These are phyloP conservation scores for Brassica nigra DNA, from an alignment of 345 rosid species.

Conservation along the genomic window DNA sequence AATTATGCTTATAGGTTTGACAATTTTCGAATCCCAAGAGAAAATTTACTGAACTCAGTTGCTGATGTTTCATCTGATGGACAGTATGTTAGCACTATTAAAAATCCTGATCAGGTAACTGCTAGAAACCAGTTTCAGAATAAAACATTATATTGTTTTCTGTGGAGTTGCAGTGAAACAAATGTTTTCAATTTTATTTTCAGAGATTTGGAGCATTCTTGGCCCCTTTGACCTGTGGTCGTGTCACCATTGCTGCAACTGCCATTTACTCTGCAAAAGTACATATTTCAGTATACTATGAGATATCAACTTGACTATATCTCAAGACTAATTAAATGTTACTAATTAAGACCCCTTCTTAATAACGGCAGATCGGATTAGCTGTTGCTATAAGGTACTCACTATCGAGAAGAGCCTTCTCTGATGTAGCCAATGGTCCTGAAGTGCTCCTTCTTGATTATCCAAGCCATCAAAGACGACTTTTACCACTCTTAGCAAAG, in stretches of 20 bases:
- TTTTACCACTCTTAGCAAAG: slow-evolving; percentile 91
- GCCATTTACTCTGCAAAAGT: slow-evolving; percentile 77
- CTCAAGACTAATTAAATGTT: no score
- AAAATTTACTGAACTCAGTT: slow-evolving; percentile 84
- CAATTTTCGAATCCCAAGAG: slow-evolving; percentile 79
- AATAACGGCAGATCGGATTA: slow-evolving; percentile 60
- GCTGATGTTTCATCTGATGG: slow-evolving; percentile 94
- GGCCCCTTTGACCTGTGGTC: slow-evolving; percentile 92
- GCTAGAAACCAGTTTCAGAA: not conserved
- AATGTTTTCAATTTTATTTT: slow-evolving; percentile 13
- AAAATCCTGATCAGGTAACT: slow-evolving; percentile 84
- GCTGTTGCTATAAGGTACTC: slow-evolving; percentile 82
- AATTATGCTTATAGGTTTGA: slow-evolving; percentile 64
- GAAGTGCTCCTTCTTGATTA: slow-evolving; percentile 93
- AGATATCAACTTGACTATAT: no score
- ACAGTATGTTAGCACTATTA: slow-evolving; percentile 68
- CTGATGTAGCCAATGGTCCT: slow-evolving; percentile 61
- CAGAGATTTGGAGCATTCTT: slow-evolving; percentile 97
- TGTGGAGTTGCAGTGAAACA: not conserved
- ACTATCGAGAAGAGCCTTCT: slow-evolving; percentile 82
- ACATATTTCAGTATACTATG: not conserved
- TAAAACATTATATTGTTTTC: not conserved
- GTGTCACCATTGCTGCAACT: slow-evolving; percentile 68
- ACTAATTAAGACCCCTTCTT: slow-evolving; percentile 6
- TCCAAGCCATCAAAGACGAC: slow-evolving; percentile 90